A percentile compares a stretch with the other conserved stretches of the same genome.
These are phyloP conservation scores for Gautieria morchelliformis DNA, from an alignment of 768 basidiomycete genomes.

Conservation along the genomic window DNA sequence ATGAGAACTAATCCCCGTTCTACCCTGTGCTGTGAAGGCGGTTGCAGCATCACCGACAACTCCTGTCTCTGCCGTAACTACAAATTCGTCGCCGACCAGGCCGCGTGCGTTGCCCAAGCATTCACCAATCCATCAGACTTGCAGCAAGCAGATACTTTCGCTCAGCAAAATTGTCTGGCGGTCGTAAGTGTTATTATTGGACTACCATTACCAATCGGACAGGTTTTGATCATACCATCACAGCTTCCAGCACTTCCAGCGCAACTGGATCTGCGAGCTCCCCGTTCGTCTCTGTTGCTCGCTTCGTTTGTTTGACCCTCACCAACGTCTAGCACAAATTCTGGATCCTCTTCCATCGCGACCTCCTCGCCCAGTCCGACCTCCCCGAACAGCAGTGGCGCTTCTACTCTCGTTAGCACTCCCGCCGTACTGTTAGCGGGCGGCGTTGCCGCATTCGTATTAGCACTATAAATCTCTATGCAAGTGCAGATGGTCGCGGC, in stretches of 20 bases:
- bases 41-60: constrained; percentile 41
- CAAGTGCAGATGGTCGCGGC: background rate
- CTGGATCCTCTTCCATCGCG: background rate
- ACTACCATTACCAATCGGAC: background rate
- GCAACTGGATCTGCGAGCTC: background rate
- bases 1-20: background rate
- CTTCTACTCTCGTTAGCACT: background rate
- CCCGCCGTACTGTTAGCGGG: background rate
- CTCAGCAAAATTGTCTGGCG: background rate
- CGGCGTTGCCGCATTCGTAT: constrained; percentile 1
- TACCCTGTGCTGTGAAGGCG: constrained; percentile 17
- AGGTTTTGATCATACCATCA: constrained; percentile 18
- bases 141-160: background rate
- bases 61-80: constrained; percentile 46
- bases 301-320: constrained; percentile 1
- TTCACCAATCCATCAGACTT: constrained; percentile 24
- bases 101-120: constrained; percentile 36
- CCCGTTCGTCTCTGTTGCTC: constrained; percentile 10
- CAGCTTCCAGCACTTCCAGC: constrained; percentile 11
- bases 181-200: constrained; percentile 1
- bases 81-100: constrained; percentile 36
- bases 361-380: background rate
- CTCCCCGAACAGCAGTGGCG: constrained; percentile 8
- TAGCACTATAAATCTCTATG: background rate
- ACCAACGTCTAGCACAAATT: background rate